Conservation (phyloP, 2,329 filamentous ascomycete genomes). For the Tolypocladium guangdongense region DNA sequence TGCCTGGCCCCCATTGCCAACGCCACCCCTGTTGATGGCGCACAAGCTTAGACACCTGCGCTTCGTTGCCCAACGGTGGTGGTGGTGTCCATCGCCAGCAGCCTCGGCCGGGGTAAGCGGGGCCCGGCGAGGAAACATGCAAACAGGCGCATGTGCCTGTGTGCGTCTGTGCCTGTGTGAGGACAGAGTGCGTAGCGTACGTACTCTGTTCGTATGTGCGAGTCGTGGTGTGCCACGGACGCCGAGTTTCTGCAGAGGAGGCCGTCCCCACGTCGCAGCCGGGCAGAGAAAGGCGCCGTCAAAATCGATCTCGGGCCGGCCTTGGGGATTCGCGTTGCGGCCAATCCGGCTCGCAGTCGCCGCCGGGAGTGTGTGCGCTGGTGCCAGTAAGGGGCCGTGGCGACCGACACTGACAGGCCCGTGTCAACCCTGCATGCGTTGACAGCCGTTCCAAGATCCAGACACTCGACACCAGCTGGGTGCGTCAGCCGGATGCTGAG, state of each 20-base stretch:
- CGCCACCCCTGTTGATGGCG: neutral
- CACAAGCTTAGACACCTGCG: neutral
- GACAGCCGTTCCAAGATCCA: slow-evolving; percentile 7
- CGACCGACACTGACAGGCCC: neutral
- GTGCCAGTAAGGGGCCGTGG: neutral
- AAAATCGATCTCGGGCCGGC: slow-evolving; percentile 1
- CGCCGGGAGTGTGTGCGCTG: neutral
- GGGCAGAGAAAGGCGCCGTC: neutral
- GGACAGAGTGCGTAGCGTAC: neutral
- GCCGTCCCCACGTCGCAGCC: neutral
- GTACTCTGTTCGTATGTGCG: neutral
- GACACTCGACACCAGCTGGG: slow-evolving; percentile 5
- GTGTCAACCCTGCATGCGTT: slow-evolving; percentile 7
- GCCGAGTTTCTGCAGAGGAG: neutral
- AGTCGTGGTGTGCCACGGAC: neutral
- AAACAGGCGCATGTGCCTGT: neutral
- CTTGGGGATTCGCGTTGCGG: neutral
- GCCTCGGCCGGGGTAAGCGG: neutral
- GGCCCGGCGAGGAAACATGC: neutral
- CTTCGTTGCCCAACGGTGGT: neutral
- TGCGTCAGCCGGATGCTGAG: slow-evolving; percentile 12
- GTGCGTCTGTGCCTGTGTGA: neutral
- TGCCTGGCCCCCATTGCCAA: neutral
- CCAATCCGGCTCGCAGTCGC: neutral
- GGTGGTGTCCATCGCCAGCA: neutral